Base-by-base conservation (phyloP, 306 rosid species). In the Phaseolus lunatus region DNA sequence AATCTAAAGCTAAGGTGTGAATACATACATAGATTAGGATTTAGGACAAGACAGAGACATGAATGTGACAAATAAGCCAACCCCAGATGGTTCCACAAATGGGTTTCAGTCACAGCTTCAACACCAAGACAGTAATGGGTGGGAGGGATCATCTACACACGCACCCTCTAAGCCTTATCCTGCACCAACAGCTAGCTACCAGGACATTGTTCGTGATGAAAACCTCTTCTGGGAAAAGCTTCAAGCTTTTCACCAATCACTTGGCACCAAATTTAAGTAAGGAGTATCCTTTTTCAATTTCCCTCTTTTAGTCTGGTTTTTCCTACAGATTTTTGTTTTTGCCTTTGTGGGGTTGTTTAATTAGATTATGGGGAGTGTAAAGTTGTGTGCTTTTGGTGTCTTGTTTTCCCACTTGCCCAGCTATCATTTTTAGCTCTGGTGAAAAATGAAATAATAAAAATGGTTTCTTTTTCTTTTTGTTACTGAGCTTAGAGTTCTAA, bases 221-320 rank as follows among this genome's bases (percentile, higher is more conserved):
- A 83, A 82, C 56, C 88, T 93, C 85, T 93, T 93, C 85, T 74
- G 74, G 75, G 82, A 77, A 70, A 89, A 84, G 75, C 95, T 93
- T 63, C 81, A 84, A 77, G 84, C 84, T 78, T 93, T 93, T 70
- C 96, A 93, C 70, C n/a, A 35, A 10, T 82, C 90, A 16, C 67
- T 81, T 3, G 83, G 85, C 19, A 86, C 90, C 70, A 89, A 83
- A 77, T 88, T 85, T 39, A 77, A 78, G 98, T 93, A 77, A 49
- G 79, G 68, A 14, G 24, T 26, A 18, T 23, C 44, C 26, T 53
- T 54, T 72, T 65, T 45, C 54, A 68, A 20, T 70, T 76, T 4
- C 33, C 7, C 41, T 50, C 10, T 62, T 48, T 14, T 49, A 19
- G 35, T 41, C 20, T 35, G 69, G 50, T 3, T 50, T 23, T 50